Percentiles rank a stretch among this genome's conserved stretches.
Conservation (phyloP, 805 yeast genomes). For the Saccharomycopsis synnaedendra region DNA sequence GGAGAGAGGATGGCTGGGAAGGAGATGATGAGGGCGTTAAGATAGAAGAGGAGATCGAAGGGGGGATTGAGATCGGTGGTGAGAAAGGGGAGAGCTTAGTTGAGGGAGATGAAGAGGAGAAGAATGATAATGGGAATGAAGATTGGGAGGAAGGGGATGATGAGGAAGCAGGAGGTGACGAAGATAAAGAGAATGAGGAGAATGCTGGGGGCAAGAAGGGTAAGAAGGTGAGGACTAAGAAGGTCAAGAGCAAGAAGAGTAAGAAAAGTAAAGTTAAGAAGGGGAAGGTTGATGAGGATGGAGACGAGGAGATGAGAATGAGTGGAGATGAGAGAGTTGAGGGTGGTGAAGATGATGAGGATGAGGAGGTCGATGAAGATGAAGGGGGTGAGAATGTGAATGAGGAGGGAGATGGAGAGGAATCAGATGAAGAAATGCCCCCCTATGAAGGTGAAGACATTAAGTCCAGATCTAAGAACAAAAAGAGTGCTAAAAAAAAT, state of each 20-base stretch:
- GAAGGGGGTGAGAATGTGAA: conserved; percentile 9
- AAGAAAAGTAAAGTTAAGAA: not conserved
- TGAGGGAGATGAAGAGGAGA: conserved; percentile 20
- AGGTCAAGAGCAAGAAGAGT: not conserved
- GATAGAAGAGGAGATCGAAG: conserved; percentile 4
- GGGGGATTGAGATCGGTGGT: conserved; percentile 16
- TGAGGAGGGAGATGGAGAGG: conserved; percentile 12
- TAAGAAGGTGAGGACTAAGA: conserved; percentile 4
- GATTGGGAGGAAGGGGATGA: conserved; percentile 2
- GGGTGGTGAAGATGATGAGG: conserved; percentile 1
- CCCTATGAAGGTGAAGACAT: conserved; percentile 21
- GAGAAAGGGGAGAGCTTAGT: conserved; percentile 20
- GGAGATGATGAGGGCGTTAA: conserved; percentile 6
- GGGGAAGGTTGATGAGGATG: not conserved
- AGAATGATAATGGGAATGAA: conserved; percentile 5
- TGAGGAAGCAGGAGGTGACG: conserved; percentile 16
- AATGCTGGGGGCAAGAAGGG: not conserved
- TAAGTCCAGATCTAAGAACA: conserved; percentile 13
- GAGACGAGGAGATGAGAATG: conserved; percentile 10
- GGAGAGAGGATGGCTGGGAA: conserved; percentile 1
- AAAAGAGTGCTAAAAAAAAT: not conserved
- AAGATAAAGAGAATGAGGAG: conserved; percentile 9
- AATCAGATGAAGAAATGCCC: conserved; percentile 1
- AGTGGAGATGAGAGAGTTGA: conserved; percentile 19
- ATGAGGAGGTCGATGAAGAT: not conserved